Evolutionary conservation across 768 basidiomycete genomes (phyloP), one percentile per base, ranked within the genome.

Genomic region (Leccinum rimulosum): DNA sequence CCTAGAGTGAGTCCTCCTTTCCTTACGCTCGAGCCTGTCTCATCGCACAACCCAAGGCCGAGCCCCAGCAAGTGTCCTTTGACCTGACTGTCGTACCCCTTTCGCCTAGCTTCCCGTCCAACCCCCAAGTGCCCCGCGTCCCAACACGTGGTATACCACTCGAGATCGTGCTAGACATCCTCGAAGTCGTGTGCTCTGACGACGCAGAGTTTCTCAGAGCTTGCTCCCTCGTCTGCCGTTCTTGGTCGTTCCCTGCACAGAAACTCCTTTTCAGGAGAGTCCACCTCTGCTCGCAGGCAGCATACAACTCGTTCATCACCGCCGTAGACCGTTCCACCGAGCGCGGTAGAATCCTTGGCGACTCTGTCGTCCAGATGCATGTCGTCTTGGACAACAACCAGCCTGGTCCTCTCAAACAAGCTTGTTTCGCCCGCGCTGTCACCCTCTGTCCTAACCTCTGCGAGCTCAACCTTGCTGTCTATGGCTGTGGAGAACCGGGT

Each of bases 381-480:
- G 81, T 82, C 35, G 77, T 84, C 38, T 66, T 91, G 55, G 89
- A 91, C 75, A 77, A 82, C 67, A 88, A 86, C 65, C 86, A 91
- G 60, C 88, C 86, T 14, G 76, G 73, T 50, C 76, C 80, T 33
- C 78, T 90, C 49, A 75, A 79, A 52, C 81, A 82, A 57, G 74
- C 73, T 28, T 81, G 83, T 19, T 85, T 90, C 68, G 85, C 84
- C 27, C 73, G 74, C 40, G 85, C 83, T 8, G 80, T 88, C 53
- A 74, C 76, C 7, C 70, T 79, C 19, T 90, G 87, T 66, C 85
- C 86, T 19, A 82, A 84, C 61, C 73, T 91, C 19, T 73, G 76
- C 43, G 78, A 81, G 54, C 74, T 91, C 45, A 74, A 74, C 62
- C 77, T 90, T 31, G 73, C 85, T 6, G 72, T 88, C 3, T 90